Evolutionary conservation across 2,329 filamentous ascomycete species (phyloP), one percentile per base, ranked within the genome.

Genomic region (Beauveria bassiana): DNA sequence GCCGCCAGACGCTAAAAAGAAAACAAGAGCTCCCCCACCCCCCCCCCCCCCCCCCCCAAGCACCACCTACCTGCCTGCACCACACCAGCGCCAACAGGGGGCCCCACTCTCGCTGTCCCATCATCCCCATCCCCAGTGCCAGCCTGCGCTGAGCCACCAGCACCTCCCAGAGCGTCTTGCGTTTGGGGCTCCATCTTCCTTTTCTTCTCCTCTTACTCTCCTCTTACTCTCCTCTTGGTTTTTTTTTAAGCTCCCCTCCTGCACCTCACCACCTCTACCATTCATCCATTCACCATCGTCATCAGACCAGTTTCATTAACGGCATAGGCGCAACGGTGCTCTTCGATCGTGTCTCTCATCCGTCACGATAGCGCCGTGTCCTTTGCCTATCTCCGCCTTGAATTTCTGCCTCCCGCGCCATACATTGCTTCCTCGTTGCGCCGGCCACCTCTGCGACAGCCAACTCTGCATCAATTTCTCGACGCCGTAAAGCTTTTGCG

Each of bases 151-250:
- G 28, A 46, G 42, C 47, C 40, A 55, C 28, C 59, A 49, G 24
- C 51, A 55, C 50, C 50, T 40, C 59, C 59, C 42, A 38, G n/a
- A 40, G 28, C 42, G 28, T 43, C 52, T 62, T 52, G 47, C 47
- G 26, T 62, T 58, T 58, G 42, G 42, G 51, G 51, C 52, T 62
- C 60, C 60, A 58, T 58, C 38, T 40, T 62, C 49, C 54, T 49
- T 54, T 56, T 57, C 47, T 53, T 58, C 47, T 58, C 54, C 61
- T 57, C 51, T 57, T 46, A 22, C 26, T 58, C 47, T 58, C 54
- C 61, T 57, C 51, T 57, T 46, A 22, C 26, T 22, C 28, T 20
- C 7, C 31, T 42, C 24, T 22, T 31, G 31, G 6, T 24, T 26
- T 57, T 62, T 62, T 62, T 62, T 53, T 50, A 22, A 50, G 31